phyloP scores from a whole-genome alignment of 2,329 filamentous ascomycete species.

The Fusarium begoniae region DNA sequence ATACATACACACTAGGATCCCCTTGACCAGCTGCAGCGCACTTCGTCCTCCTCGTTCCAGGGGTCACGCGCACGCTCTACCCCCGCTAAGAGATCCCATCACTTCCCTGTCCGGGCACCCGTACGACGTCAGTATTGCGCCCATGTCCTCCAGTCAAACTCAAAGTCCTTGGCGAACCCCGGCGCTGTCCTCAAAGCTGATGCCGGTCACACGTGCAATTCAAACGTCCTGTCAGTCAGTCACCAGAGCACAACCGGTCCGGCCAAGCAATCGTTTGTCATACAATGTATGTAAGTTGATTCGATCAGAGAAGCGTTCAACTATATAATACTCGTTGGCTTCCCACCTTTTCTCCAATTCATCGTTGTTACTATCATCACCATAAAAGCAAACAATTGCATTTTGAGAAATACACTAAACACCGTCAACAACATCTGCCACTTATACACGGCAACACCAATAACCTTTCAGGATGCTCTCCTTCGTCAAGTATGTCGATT shows the following conservation, averaged over 20 bases:
- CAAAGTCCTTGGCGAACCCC: slow-evolving; percentile 3
- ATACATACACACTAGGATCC: neutral
- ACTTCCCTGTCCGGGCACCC: slow-evolving; percentile 11
- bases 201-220: slow-evolving; percentile 28
- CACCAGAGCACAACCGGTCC: slow-evolving; percentile 27
- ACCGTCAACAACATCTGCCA: neutral
- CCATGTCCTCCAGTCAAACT: slow-evolving; percentile 5
- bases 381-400: slow-evolving; percentile 1
- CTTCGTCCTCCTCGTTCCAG: slow-evolving; percentile 16
- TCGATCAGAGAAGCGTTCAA: neutral
- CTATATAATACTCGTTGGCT: slow-evolving; percentile 20
- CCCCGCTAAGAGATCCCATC: slow-evolving; percentile 13
- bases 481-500: slow-evolving; percentile 30
- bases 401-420: neutral
- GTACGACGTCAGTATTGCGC: slow-evolving; percentile 29
- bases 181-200: slow-evolving; percentile 3
- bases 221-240: slow-evolving; percentile 4
- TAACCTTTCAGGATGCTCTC: slow-evolving; percentile 29
- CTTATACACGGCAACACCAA: neutral
- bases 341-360: neutral
- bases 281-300: slow-evolving; percentile 3
- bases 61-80: slow-evolving; percentile 21
- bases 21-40: slow-evolving; percentile 4
- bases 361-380: neutral
- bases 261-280: slow-evolving; percentile 12